Evolutionary conservation across 768 basidiomycete genomes (phyloP), one percentile per base, ranked within the genome.

Genomic region (Phanerochaete sordida): DNA sequence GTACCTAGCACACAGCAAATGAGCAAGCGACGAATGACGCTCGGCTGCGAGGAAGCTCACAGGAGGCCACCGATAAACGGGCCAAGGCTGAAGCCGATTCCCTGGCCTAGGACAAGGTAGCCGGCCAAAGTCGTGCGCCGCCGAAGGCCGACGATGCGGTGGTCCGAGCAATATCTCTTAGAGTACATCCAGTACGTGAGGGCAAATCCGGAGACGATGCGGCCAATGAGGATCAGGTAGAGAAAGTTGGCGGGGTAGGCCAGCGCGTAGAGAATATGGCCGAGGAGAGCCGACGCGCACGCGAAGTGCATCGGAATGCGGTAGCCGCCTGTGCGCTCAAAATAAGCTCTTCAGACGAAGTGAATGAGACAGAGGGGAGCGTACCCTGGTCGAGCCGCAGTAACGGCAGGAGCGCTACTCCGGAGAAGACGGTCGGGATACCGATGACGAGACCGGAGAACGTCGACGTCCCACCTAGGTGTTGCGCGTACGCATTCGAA

Each of bases 391-490:
- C 87, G 21, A 76, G 73, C 66, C 68, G 80, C 46, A 80, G 78
- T 55, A 89, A 70, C 2, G 84, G 84, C 19, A 88, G 66, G 15
- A 90, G 75, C 1, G 78, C 71, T 0, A 90, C 61, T 0, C 85
- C 87, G 31, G 86, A 81, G 59, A 88, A 79, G 2, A 83, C 72
- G 11, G 84, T 82, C 11, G 87, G 88, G 60, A 90, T 85, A 64
- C 88, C 88, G 59, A 88, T 83, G 33, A 81, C 79, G 6, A 90
- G 66, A 54, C 88, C 86, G 35, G 86, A 84, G 68, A 90, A 90
- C 0, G 84, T 85, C n/a, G 84, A 75, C n/a, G 75, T 80, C 19
- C 87, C 88, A 24, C 86, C 86, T 7, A 89, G 74, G 63, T 81
- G 75, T 60, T 82, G 77, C 0, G 85, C 83, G 65, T 90, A 88